A percentile compares a stretch with the other conserved stretches of the same genome.
Conservation (phyloP, 2,329 filamentous ascomycete species). For the Raffaelea albimanens region DNA sequence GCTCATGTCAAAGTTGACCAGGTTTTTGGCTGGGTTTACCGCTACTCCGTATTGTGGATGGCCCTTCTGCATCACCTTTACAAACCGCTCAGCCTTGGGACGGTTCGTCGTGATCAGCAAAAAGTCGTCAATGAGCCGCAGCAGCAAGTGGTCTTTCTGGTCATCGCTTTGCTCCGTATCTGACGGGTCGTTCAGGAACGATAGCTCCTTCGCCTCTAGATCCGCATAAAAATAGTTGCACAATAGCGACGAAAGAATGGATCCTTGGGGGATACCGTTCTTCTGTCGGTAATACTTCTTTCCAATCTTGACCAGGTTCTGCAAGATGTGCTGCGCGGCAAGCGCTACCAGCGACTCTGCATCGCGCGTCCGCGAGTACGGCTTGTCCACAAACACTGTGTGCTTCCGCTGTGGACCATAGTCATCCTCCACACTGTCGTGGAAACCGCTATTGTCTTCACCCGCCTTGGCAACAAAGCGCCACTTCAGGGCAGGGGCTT, state of each 20-base stretch:
- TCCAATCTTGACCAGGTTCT: conserved; percentile 80
- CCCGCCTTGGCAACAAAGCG: conserved; percentile 38
- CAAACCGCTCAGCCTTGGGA: conserved; percentile 59
- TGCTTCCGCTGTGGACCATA: conserved; percentile 42
- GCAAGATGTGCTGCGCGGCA: conserved; percentile 67
- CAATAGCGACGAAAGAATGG: conserved; percentile 72
- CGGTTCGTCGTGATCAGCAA: conserved; percentile 69
- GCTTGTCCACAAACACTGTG: conserved; percentile 68
- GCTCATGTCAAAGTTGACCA: conserved; percentile 69
- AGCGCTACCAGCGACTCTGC: conserved; percentile 57
- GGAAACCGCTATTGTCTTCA: conserved; percentile 32
- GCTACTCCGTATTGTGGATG: conserved; percentile 70
- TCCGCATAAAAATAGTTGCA: conserved; percentile 97
- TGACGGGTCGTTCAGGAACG: no score
- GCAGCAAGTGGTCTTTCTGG: conserved; percentile 48
- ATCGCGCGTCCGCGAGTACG: conserved; percentile 46
- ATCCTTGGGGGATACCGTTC: conserved; percentile 86
- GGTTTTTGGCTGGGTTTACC: conserved; percentile 68
- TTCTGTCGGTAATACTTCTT: conserved; percentile 84
- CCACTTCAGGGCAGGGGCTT: conserved; percentile 36
- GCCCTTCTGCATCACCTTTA: conserved; percentile 71
- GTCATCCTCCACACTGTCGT: conserved; percentile 31
- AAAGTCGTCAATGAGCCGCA: conserved; percentile 89
- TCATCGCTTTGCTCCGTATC: no score
- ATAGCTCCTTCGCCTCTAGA: conserved; percentile 61